phyloP scores from a whole-genome alignment of 352 stramenopile species.

The Phytophthora europaea region DNA sequence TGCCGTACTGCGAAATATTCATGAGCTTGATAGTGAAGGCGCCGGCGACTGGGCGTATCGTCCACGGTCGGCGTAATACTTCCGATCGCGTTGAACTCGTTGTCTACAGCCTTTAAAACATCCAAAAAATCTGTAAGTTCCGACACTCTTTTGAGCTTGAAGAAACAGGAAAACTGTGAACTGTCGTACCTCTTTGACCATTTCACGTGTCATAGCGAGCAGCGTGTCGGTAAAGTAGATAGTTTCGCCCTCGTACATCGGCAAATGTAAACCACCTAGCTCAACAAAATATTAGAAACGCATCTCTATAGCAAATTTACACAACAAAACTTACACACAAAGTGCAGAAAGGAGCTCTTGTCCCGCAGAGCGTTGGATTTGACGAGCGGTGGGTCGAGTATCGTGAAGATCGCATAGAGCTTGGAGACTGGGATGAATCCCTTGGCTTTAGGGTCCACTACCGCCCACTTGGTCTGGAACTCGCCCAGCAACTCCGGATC shows the following conservation, averaged over 20 bases:
- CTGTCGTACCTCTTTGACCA: slow-evolving; percentile 79
- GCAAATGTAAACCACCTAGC: slow-evolving; percentile 65
- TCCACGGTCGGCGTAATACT: slow-evolving; percentile 35
- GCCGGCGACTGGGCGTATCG: slow-evolving; percentile 24
- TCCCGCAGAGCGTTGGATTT: slow-evolving; percentile 40
- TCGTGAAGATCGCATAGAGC: slow-evolving; percentile 72
- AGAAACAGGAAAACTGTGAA: neutral
- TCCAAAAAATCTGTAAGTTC: neutral
- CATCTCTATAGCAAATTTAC: neutral
- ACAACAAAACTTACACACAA: slow-evolving; percentile 51
- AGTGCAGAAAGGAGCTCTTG: slow-evolving; percentile 52
- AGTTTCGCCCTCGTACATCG: slow-evolving; percentile 82
- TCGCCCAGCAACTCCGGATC: slow-evolving; percentile 86
- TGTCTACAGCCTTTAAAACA: slow-evolving; percentile 24
- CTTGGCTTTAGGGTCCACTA: slow-evolving; percentile 90
- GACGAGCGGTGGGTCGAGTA: slow-evolving; percentile 83
- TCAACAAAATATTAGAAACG: slow-evolving; percentile 4
- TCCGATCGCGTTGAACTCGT: slow-evolving; percentile 37
- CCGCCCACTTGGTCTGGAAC: slow-evolving; percentile 89
- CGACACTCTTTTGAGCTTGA: neutral
- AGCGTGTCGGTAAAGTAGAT: slow-evolving; percentile 91
- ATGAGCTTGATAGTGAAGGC: slow-evolving; percentile 67
- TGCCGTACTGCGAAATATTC: slow-evolving; percentile 67
- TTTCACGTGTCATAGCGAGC: slow-evolving; percentile 75
- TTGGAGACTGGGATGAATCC: slow-evolving; percentile 84